A percentile compares a stretch with the other conserved stretches of the same genome.
phyloP scores from a whole-genome alignment of 192 early-diverging fungal species.

The Coemansia sp. region DNA sequence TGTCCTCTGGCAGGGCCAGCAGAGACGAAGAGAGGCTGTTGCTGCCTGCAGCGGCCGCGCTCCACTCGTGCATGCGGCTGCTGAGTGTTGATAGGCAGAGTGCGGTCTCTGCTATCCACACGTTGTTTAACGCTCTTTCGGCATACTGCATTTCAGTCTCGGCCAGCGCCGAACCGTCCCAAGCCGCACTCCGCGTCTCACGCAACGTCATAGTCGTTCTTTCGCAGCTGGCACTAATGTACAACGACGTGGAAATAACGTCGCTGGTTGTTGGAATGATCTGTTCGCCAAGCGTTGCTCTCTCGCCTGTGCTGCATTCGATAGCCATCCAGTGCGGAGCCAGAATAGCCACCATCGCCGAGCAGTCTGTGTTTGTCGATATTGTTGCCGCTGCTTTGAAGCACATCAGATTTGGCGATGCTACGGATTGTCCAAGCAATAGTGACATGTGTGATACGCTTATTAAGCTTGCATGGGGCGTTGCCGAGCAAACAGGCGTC shows the following conservation, averaged over 20 bases:
- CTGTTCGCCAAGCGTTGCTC: conserved; percentile 60
- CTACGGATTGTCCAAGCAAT: conserved; percentile 14
- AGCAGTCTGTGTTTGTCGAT: conserved; percentile 59
- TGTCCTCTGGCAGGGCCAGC: conserved; percentile 3
- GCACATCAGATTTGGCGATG: conserved; percentile 29
- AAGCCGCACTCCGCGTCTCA: conserved; percentile 25
- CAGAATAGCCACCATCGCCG: conserved; percentile 61
- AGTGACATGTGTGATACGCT: conserved; percentile 24
- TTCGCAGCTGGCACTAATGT: conserved; percentile 27
- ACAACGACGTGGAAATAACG: conserved; percentile 54
- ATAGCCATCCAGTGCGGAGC: conserved; percentile 61
- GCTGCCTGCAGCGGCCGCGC: conserved; percentile 30
- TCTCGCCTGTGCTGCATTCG: conserved; percentile 47
- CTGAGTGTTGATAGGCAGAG: neutral
- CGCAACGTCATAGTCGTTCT: conserved; percentile 46
- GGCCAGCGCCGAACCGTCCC: neutral
- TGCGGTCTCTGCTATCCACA: conserved; percentile 31
- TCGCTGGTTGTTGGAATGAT: conserved; percentile 65
- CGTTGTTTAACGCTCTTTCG: conserved; percentile 41
- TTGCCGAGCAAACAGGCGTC: conserved; percentile 22
- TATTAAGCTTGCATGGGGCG: conserved; percentile 19
- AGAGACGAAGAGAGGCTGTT: conserved; percentile 22
- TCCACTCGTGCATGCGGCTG: conserved; percentile 22
- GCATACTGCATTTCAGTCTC: conserved; percentile 13
- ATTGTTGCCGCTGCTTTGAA: conserved; percentile 53